These are phyloP conservation scores for Penicillium atrosanguineum DNA, from an alignment of 495 filamentous ascomycete genomes.

Conservation along the genomic window DNA sequence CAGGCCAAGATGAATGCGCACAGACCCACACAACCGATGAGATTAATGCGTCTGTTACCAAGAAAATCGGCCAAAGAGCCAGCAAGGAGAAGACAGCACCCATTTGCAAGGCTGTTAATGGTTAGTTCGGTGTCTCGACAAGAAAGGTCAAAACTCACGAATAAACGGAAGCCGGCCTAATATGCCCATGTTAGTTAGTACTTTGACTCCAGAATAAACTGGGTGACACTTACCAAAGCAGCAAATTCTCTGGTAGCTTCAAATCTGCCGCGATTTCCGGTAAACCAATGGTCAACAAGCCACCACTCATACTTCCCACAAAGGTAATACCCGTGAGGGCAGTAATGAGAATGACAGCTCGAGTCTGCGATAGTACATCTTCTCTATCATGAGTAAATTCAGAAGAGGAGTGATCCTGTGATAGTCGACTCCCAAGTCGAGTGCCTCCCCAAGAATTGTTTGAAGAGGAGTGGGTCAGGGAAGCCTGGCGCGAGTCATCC, in stretches of 20 bases:
- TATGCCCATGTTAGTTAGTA: background rate
- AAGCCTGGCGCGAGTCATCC: slow-evolving; percentile 7
- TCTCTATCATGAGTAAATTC: background rate
- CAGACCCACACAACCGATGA: slow-evolving; percentile 45
- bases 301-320: slow-evolving; percentile 21
- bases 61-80: slow-evolving; percentile 53
- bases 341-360: slow-evolving; percentile 16
- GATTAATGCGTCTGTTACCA: slow-evolving; percentile 40
- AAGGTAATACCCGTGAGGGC: slow-evolving; percentile 21
- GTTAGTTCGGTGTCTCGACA: background rate
- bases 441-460: background rate
- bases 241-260: slow-evolving; percentile 18
- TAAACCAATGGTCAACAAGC: slow-evolving; percentile 19
- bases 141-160: slow-evolving; percentile 10
- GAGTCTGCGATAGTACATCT: slow-evolving; percentile 3
- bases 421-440: background rate
- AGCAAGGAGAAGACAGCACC: slow-evolving; percentile 47
- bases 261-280: slow-evolving; percentile 20
- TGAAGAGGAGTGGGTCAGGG: background rate
- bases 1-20: slow-evolving; percentile 44
- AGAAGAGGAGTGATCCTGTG: background rate
- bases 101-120: slow-evolving; percentile 36
- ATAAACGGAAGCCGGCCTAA: slow-evolving; percentile 23
- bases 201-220: background rate
- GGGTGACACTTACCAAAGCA: slow-evolving; percentile 15